Evolutionary conservation across 2,329 filamentous ascomycete genomes (phyloP), one percentile per base, ranked within the genome.

Genomic region (Arthrinium puccinioides): DNA sequence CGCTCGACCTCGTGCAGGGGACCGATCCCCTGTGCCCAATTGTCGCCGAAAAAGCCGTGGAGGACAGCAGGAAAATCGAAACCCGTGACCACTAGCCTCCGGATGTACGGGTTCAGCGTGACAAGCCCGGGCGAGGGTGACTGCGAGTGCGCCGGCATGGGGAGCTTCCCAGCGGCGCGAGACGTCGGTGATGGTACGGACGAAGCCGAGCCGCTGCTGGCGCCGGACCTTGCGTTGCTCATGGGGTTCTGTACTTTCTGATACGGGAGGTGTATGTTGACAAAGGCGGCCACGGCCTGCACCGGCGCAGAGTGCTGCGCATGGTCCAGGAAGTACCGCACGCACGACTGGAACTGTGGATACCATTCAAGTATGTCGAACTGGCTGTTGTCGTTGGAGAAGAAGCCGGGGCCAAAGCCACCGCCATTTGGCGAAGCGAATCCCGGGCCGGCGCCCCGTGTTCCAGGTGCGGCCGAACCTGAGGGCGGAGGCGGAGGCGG

Each of bases 21-120:
- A 0, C 88, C 84, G 33, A 97, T 73, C 2, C 92, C 92, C 15
- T 74, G 68, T 23, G 68, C 62, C 86, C 89, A 98, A 55, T 94
- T 84, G 46, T 96, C 86, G n/a, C 92, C 92, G 51, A 97, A 98
- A 66, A 96, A 95, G 9, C 88, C 88, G 55, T 95, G 87, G 42
- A 98, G 67, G n/a, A 97, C 82, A 1, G 80, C 80, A 0, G 84
- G 80, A 27, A 80, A 81, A 59, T 97, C 92, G 66, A 94, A 92
- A 2, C 89, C 90, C 0, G 90, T 97, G 13, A 87, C 87, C 32
- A 97, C 80, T 3, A 97, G 74, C 13, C 92, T 85, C 23, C 90
- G 82, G 44, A 97, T 82, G 59, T 94, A 98, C 1, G 92, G 90
- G 4, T 92, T 75, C 9, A 96, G 69, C 2, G 85, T 87, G 31